Conservation (phyloP, 495 filamentous ascomycete genomes). For the Penicillium canescens region DNA sequence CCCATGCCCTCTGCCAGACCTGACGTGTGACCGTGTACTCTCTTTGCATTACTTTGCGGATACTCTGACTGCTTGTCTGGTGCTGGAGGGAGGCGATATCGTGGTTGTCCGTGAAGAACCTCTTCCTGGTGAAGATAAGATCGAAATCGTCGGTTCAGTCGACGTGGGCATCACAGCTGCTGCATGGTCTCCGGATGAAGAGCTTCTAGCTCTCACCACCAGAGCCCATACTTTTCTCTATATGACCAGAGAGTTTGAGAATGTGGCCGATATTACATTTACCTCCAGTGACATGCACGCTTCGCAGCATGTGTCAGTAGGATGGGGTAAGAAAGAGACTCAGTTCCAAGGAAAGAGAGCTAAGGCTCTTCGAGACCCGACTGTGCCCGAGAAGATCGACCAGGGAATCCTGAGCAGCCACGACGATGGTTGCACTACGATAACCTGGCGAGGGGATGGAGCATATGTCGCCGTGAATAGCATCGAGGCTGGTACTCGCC, state of each 20-base stretch:
- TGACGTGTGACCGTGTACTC: conserved; percentile 68
- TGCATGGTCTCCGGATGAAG: conserved; percentile 93
- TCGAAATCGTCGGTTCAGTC: conserved; percentile 92
- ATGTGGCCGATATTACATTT: conserved; percentile 70
- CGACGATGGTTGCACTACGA: conserved; percentile 68
- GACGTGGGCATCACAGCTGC: conserved; percentile 88
- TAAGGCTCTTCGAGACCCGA: conserved; percentile 87
- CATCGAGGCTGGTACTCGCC: conserved; percentile 62
- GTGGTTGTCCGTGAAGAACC: conserved; percentile 78
- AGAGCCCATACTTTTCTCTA: conserved; percentile 77
- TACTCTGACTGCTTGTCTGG: conserved; percentile 69
- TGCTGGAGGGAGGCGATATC: conserved; percentile 91
- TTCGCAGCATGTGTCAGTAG: conserved; percentile 95
- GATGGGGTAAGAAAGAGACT: conserved; percentile 97
- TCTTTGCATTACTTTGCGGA: conserved; percentile 84
- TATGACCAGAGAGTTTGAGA: conserved; percentile 91
- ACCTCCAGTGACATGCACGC: conserved; percentile 74
- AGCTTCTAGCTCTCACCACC: conserved; percentile 81
- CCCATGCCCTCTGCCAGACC: conserved; percentile 66
- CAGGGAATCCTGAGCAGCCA: conserved; percentile 70
- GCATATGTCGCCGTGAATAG: conserved; percentile 85
- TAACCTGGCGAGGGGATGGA: conserved; percentile 95
- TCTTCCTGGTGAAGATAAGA: conserved; percentile 65
- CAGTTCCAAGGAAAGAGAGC: conserved; percentile 95
- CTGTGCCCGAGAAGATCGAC: conserved; percentile 90